Evolutionary conservation across 768 basidiomycete species (phyloP).

Genomic region (Phylloporus sp.): DNA sequence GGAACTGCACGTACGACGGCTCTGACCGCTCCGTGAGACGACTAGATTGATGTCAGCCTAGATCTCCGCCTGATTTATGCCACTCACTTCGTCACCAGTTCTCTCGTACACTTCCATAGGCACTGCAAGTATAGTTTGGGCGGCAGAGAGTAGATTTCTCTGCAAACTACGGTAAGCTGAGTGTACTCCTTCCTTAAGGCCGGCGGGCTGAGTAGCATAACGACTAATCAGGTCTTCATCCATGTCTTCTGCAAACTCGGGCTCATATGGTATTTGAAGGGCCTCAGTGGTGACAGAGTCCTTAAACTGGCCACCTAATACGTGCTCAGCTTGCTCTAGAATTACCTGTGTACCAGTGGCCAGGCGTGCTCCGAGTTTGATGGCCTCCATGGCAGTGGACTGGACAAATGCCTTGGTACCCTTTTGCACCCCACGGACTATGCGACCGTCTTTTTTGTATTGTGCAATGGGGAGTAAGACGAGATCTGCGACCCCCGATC

Average conservation of each 20-base stretch:
- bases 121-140: slow-evolving; percentile 96
- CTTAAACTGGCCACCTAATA: slow-evolving; percentile 76
- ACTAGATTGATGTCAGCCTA: neutral
- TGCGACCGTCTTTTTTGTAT: slow-evolving; percentile 93
- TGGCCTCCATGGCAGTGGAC: slow-evolving; percentile 91
- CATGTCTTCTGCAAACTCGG: slow-evolving; percentile 23
- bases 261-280: slow-evolving; percentile 40
- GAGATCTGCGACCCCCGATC: slow-evolving; percentile 93
- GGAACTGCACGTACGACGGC: slow-evolving; percentile 96
- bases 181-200: slow-evolving; percentile 82
- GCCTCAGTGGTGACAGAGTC: slow-evolving; percentile 64
- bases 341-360: slow-evolving; percentile 98
- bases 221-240: slow-evolving; percentile 70
- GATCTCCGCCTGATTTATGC: neutral
- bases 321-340: slow-evolving; percentile 88
- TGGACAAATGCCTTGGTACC: slow-evolving; percentile 91
- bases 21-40: slow-evolving; percentile 74
- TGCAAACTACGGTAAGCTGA: slow-evolving; percentile 87
- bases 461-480: slow-evolving; percentile 95
- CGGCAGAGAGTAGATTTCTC: slow-evolving; percentile 85
- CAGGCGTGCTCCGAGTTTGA: slow-evolving; percentile 88
- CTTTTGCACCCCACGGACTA: slow-evolving; percentile 89
- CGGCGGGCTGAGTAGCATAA: slow-evolving; percentile 87
- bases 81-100: slow-evolving; percentile 79
- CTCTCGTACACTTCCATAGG: slow-evolving; percentile 99